A percentile compares a stretch with the other conserved stretches of the same genome.
phyloP scores from a whole-genome alignment of 495 filamentous ascomycete species.

The Clavariopsis aquatica region DNA sequence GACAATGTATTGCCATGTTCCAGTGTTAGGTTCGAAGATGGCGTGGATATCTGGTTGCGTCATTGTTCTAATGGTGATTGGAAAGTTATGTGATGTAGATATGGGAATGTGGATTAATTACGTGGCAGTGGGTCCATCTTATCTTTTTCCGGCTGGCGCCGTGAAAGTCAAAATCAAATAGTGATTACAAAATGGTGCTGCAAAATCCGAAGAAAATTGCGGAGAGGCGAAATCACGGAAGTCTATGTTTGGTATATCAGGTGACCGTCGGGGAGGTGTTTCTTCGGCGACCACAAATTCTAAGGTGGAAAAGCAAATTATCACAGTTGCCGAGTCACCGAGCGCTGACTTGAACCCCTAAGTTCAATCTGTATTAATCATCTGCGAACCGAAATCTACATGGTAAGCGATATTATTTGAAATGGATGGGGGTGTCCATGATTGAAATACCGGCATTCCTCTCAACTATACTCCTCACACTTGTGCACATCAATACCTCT shows the following conservation, averaged over 20 bases:
- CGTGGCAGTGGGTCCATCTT: background rate
- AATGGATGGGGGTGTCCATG: background rate
- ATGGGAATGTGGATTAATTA: background rate
- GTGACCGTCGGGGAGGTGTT: constrained; percentile 11
- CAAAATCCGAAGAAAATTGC: background rate
- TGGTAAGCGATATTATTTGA: background rate
- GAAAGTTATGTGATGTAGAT: background rate
- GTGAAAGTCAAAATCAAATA: background rate
- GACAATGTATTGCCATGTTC: constrained; percentile 63
- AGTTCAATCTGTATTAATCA: background rate
- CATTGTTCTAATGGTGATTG: background rate
- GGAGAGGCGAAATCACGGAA: background rate
- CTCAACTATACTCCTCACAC: too few relatives aligned
- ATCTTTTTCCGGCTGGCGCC: too few relatives aligned
- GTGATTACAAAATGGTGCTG: background rate
- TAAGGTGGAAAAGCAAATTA: background rate
- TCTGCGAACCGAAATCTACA: background rate
- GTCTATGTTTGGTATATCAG: background rate
- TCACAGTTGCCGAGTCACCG: background rate
- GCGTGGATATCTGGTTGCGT: constrained; percentile 42
- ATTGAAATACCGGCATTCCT: background rate
- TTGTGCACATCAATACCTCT: too few relatives aligned
- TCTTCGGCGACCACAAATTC: constrained; percentile 1
- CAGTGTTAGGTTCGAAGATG: constrained; percentile 50
- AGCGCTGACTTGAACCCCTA: background rate